Percentiles rank a stretch among this genome's conserved stretches.
Conservation (phyloP, 805 yeast species). For the Clavispora santaluciae region DNA sequence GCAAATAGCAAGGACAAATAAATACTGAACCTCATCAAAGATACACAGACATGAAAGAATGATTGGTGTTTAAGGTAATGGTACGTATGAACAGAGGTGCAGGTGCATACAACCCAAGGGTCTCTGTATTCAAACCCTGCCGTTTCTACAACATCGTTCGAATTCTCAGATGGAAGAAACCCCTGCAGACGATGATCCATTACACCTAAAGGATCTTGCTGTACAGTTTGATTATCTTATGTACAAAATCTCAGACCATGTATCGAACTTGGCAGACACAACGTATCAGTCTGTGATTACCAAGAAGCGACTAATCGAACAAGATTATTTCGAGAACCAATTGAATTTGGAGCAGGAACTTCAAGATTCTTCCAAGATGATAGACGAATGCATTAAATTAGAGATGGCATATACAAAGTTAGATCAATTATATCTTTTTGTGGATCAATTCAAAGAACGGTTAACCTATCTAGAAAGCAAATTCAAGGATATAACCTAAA, state of each 20-base stretch:
- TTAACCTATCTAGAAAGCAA: slow-evolving; percentile 14
- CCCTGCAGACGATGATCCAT: slow-evolving; percentile 45
- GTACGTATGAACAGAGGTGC: no score
- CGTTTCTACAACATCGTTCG: not conserved
- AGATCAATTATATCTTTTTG: slow-evolving; percentile 41
- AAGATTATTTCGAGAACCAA: slow-evolving; percentile 18
- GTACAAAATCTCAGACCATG: slow-evolving; percentile 55
- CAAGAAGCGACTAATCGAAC: slow-evolving; percentile 27
- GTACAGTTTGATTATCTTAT: slow-evolving; percentile 61
- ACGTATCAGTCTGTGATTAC: slow-evolving; percentile 26
- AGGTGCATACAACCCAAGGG: no score
- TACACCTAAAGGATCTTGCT: slow-evolving; percentile 55
- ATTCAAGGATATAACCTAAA: slow-evolving; percentile 2
- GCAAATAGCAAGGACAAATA: no score
- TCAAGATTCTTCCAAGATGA: slow-evolving; percentile 31
- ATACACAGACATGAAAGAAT: no score
- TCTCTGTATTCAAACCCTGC: no score
- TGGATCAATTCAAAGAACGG: slow-evolving; percentile 19
- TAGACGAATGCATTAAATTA: slow-evolving; percentile 44
- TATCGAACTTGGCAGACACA: slow-evolving; percentile 42
- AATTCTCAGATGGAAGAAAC: not conserved
- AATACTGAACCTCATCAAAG: no score
- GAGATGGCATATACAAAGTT: slow-evolving; percentile 51
- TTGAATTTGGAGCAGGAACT: slow-evolving; percentile 37
- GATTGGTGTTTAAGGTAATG: no score